Evolutionary conservation across 148 eudicot genomes (phyloP).

Genomic region (Persicaria tinctoria): DNA sequence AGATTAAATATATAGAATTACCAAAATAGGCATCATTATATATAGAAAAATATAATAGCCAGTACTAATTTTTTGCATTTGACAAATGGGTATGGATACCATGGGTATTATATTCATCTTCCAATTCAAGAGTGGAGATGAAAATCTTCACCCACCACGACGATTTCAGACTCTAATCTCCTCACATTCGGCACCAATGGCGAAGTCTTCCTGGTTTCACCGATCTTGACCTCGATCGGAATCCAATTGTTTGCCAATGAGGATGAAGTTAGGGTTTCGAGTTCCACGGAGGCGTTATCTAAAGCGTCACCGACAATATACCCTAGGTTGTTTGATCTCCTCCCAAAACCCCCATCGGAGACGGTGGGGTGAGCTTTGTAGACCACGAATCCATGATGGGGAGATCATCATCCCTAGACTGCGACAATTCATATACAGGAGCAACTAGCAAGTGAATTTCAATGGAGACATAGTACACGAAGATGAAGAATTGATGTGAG

Average conservation of each 20-base stretch:
- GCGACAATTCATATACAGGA: constrained; percentile 27
- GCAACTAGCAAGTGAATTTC: too few species aligned
- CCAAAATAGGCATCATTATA: too few species aligned
- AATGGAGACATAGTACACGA: too few species aligned
- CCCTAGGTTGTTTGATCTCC: constrained; percentile 32
- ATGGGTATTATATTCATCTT: constrained; percentile 3
- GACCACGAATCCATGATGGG: constrained; percentile 45
- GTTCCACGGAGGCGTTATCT: constrained; percentile 44
- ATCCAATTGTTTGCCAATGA: too few species aligned
- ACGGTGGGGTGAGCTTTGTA: constrained; percentile 74
- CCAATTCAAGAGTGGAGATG: constrained; percentile 34
- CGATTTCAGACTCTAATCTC: constrained; percentile 22
- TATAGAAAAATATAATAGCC: too few species aligned
- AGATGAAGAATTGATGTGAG: too few species aligned
- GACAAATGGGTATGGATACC: too few species aligned
- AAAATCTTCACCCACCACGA: constrained; percentile 27
- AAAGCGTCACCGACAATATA: constrained; percentile 51
- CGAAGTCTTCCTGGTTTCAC: constrained; percentile 18
- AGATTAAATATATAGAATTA: too few species aligned
- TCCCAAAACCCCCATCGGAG: constrained; percentile 18
- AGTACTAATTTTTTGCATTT: too few species aligned
- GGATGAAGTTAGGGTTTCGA: constrained; percentile 24
- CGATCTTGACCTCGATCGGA: neutral
- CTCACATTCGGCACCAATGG: constrained; percentile 40
- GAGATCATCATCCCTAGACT: constrained; percentile 69